phyloP scores from a whole-genome alignment of 2,329 filamentous ascomycete species.

The Phialophora chinensis region DNA sequence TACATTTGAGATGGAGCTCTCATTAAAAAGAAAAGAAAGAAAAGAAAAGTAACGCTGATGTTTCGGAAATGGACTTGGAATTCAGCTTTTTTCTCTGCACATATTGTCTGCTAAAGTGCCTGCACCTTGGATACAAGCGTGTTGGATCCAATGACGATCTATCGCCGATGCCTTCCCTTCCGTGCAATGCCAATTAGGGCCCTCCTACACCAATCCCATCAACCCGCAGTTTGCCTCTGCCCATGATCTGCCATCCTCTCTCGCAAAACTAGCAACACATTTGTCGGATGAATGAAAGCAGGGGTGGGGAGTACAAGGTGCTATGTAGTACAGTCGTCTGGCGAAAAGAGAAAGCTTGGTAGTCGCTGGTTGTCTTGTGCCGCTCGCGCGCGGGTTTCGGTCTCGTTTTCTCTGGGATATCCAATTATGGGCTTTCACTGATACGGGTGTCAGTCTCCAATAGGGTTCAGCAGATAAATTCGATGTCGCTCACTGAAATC shows the following conservation, averaged over 20 bases:
- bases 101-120: slow-evolving; percentile 16
- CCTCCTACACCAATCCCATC: neutral
- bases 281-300: slow-evolving; percentile 29
- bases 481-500: slow-evolving; percentile 54
- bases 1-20: neutral
- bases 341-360: slow-evolving; percentile 22
- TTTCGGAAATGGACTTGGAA: neutral
- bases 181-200: neutral
- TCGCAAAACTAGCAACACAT: slow-evolving; percentile 31
- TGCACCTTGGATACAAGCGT: slow-evolving; percentile 1
- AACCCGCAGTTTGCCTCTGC: neutral
- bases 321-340: slow-evolving; percentile 20
- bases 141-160: neutral
- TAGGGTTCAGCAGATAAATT: slow-evolving; percentile 30
- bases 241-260: slow-evolving; percentile 8
- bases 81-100: slow-evolving; percentile 8
- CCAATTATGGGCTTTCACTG: slow-evolving; percentile 33
- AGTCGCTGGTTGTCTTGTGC: slow-evolving; percentile 2
- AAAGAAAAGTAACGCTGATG: neutral
- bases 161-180: slow-evolving; percentile 2
- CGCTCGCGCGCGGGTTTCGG: neutral
- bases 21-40: neutral
- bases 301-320: slow-evolving; percentile 5
- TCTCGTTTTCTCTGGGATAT: slow-evolving; percentile 4
- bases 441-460: slow-evolving; percentile 38